Conservation (phyloP, 345 rosid genomes). For the Jatropha curcas region DNA sequence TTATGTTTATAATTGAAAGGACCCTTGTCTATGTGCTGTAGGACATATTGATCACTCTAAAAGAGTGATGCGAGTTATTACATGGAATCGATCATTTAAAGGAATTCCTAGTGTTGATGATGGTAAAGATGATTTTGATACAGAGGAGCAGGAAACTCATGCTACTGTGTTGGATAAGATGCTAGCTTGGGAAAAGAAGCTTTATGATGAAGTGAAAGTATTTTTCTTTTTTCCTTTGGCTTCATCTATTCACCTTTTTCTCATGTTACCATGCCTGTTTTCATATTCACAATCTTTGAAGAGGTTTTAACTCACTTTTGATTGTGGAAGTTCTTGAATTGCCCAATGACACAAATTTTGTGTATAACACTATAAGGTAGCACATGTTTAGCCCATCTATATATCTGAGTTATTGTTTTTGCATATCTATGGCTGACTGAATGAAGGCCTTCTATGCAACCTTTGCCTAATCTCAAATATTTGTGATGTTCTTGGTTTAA, state of each 20-base stretch:
- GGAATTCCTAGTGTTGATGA: conserved; percentile 54
- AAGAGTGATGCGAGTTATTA: conserved; percentile 93
- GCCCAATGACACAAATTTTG: neutral
- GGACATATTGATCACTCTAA: conserved; percentile 94
- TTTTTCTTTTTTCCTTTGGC: conserved; percentile 11
- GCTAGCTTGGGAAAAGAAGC: conserved; percentile 98
- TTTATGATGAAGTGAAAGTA: conserved; percentile 98
- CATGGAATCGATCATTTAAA: conserved; percentile 90
- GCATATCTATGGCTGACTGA: neutral
- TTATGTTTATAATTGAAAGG: neutral
- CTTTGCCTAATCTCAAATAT: neutral
- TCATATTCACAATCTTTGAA: neutral
- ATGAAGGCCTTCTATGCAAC: neutral
- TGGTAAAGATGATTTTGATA: conserved; percentile 72
- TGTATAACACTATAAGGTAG: conserved; percentile 1
- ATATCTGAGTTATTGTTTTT: neutral
- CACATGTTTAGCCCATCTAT: neutral
- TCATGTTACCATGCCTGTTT: neutral
- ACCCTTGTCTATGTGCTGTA: conserved; percentile 26
- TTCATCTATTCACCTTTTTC: neutral
- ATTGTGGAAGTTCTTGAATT: neutral
- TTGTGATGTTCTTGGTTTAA: neutral
- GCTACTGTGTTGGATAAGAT: conserved; percentile 95
- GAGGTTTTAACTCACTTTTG: neutral
- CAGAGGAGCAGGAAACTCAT: conserved; percentile 85